Base-by-base conservation (phyloP, 1,284 basidiomycete species). In the Neonothopanus nambi region DNA sequence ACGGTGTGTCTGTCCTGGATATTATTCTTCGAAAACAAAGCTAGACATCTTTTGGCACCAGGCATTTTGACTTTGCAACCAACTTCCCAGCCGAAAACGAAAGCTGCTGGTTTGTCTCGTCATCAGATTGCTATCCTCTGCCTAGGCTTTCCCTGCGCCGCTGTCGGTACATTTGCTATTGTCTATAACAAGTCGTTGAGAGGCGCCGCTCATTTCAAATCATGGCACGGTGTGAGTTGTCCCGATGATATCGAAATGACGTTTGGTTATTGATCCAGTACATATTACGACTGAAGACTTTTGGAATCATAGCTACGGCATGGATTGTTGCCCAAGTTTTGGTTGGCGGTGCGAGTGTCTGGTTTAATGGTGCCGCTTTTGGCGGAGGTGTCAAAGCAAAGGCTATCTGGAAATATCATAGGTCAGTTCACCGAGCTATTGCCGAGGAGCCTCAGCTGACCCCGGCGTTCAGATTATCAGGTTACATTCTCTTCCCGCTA, bases 31-130 rank as follows among this genome's bases (percentile, higher is more conserved):
- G n/a, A n/a, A 4, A 15, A 28, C 6, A 15, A 33, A 18, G 8
- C n/a, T 18, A 20, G 23, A 21, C 38, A n/a, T 2, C 45, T 38
- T 18, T 6, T 43, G 26, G 15, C n/a, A n/a, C 20, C 59, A 88
- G 87, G 83, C n/a, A 80, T 89, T 45, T 57, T 87, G 57, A 87
- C 85, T n/a, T 79, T 91, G 6, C 88, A 91, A 62, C 85, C 87
- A 0, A 89, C 88, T 1, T 78, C 81, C 3, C 80, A 83, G 51
- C 81, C 85, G 0, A 76, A 69, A 59, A 82, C 82, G 26, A 91
- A 89, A 66, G 75, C 78, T 2, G 80, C 81, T 1, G 87, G 87
- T 0, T 72, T 90, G 0, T 61, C 68, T 8, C 77, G 85, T 35
- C 88, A 91, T 63, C 85, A 90, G 63, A 64, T 78, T 20, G 79